A percentile compares a stretch with the other conserved stretches of the same genome.
phyloP scores from a whole-genome alignment of 2,329 filamentous ascomycete genomes.

The Exophiala dermatitidis region DNA sequence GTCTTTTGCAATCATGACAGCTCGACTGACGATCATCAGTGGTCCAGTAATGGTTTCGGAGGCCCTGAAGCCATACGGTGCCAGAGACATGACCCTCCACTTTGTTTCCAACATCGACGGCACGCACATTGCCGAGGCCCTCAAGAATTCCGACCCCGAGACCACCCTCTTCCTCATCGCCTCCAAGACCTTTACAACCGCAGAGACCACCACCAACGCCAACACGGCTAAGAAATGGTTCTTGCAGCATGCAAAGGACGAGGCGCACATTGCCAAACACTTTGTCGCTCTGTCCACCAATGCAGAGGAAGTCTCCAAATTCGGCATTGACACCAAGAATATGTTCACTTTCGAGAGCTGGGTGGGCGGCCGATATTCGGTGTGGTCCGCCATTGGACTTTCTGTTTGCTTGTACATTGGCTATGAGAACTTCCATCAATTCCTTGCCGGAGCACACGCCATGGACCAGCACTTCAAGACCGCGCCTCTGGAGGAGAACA shows the following conservation, averaged over 20 bases:
- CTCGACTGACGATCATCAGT: conserved; percentile 42
- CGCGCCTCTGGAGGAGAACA: conserved; percentile 87
- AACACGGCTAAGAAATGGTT: conserved; percentile 98
- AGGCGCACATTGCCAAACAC: conserved; percentile 85
- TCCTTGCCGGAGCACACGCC: conserved; percentile 86
- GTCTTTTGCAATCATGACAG: not conserved
- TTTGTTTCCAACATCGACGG: conserved; percentile 99
- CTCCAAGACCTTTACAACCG: conserved; percentile 98
- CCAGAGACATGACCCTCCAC: conserved; percentile 79
- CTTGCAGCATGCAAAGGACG: conserved; percentile 67
- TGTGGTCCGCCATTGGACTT: conserved; percentile 96
- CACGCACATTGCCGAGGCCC: conserved; percentile 91
- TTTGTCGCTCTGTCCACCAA: conserved; percentile 98
- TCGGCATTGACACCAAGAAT: conserved; percentile 97
- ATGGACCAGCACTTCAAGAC: conserved; percentile 98
- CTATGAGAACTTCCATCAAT: conserved; percentile 95
- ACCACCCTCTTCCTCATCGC: conserved; percentile 98
- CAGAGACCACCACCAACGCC: conserved; percentile 93
- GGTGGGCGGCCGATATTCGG: conserved; percentile 96
- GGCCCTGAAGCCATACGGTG: conserved; percentile 89
- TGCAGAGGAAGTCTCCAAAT: conserved; percentile 90
- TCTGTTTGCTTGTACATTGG: conserved; percentile 93
- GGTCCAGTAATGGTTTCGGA: conserved; percentile 99
- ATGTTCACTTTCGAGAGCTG: conserved; percentile 99
- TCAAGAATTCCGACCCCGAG: conserved; percentile 83